Evolutionary conservation across 2,329 filamentous ascomycete genomes (phyloP).

Genomic region (Orbilia javanica): DNA sequence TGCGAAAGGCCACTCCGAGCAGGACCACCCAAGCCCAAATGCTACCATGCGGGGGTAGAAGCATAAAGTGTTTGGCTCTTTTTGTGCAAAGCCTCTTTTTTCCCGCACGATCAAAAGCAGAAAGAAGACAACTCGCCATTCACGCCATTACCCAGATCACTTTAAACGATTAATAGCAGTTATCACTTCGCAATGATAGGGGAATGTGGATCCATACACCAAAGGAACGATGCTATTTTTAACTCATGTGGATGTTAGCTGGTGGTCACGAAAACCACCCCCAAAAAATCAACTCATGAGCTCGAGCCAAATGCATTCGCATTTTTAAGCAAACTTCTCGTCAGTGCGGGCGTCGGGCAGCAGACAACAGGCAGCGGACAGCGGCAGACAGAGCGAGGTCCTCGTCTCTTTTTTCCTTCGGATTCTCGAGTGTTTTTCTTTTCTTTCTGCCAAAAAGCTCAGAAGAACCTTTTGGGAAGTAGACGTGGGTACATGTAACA

Average conservation of each 20-base stretch:
- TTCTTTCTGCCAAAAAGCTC: constrained; percentile 39
- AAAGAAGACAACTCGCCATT: constrained; percentile 25
- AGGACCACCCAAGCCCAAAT: constrained; percentile 24
- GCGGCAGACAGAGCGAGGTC: background rate
- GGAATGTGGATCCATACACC: constrained; percentile 43
- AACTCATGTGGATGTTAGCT: constrained; percentile 33
- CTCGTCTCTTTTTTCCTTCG: constrained; percentile 27
- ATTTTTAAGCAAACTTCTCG: constrained; percentile 23
- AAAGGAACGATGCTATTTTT: constrained; percentile 41
- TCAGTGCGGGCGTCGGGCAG: constrained; percentile 22
- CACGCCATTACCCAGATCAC: constrained; percentile 22
- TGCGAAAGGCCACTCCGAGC: constrained; percentile 25
- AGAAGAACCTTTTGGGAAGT: constrained; percentile 44
- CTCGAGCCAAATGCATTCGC: constrained; percentile 1
- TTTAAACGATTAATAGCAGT: constrained; percentile 9
- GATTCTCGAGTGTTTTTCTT: constrained; percentile 18
- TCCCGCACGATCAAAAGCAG: constrained; percentile 33
- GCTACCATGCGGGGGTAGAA: constrained; percentile 37
- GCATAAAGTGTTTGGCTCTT: constrained; percentile 19
- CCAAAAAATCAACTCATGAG: constrained; percentile 33
- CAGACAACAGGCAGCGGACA: background rate
- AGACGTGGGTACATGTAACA: constrained; percentile 54
- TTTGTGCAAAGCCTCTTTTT: constrained; percentile 35
- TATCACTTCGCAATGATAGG: constrained; percentile 33
- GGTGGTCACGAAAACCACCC: constrained; percentile 32